phyloP scores from a whole-genome alignment of 2,329 filamentous ascomycete species.

The Arthrobotrys sinensis region DNA sequence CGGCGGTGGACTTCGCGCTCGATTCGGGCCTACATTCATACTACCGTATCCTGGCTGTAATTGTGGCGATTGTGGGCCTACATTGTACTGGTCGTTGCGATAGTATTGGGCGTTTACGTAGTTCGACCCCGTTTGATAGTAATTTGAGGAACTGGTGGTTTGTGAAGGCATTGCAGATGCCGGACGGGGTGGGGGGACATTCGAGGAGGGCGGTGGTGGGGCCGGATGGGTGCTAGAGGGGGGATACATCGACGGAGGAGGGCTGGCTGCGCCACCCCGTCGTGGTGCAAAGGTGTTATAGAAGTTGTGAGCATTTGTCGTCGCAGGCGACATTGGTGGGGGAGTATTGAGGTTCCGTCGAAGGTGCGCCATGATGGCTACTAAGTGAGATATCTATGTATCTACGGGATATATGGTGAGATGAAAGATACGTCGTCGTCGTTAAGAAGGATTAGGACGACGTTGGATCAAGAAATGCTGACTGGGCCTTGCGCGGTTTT shows the following conservation, averaged over 20 bases:
- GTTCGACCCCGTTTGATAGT: conserved; percentile 42
- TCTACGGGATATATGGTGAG: conserved; percentile 1
- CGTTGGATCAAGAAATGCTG: conserved; percentile 26
- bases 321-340: conserved; percentile 58
- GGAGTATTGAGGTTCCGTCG: conserved; percentile 56
- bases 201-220: conserved; percentile 21
- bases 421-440: conserved; percentile 7
- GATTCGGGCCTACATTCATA: conserved; percentile 52
- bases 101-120: conserved; percentile 61
- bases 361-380: conserved; percentile 52
- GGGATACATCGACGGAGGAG: conserved; percentile 55
- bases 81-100: conserved; percentile 44
- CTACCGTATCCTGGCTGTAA: conserved; percentile 47
- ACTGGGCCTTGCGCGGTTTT: conserved; percentile 50
- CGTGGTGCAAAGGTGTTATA: conserved; percentile 59
- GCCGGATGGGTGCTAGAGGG: conserved; percentile 17
- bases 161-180: conserved; percentile 54
- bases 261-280: conserved; percentile 38
- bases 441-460: conserved; percentile 11
- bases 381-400: conserved; percentile 23
- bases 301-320: conserved; percentile 57
- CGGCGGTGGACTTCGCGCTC: conserved; percentile 28
- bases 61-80: conserved; percentile 42
- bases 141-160: conserved; percentile 32
- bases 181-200: conserved; percentile 43